A percentile compares a stretch with the other conserved stretches of the same genome.
Evolutionary conservation across 2,329 filamentous ascomycete genomes (phyloP).

Genomic region (Rosellinia necatrix): DNA sequence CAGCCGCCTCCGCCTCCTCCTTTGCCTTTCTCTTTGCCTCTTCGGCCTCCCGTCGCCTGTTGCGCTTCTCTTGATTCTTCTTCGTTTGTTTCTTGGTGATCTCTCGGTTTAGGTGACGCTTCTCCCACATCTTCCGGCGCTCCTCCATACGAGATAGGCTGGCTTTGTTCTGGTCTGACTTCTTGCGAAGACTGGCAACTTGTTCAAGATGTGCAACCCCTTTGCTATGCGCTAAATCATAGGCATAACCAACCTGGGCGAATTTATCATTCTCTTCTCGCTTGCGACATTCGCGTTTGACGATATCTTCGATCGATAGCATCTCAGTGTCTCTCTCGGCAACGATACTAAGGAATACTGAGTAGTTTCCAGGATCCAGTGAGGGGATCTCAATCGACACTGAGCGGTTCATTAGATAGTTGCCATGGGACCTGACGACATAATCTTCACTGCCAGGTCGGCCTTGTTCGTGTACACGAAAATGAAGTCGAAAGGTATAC

Average conservation of each 20-base stretch:
- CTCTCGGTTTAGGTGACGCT: slow-evolving; percentile 47
- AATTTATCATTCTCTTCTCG: slow-evolving; percentile 62
- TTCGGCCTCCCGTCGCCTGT: slow-evolving; percentile 40
- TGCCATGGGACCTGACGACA: slow-evolving; percentile 62
- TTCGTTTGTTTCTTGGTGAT: slow-evolving; percentile 47
- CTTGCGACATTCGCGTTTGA: slow-evolving; percentile 54
- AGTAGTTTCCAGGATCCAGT: slow-evolving; percentile 61
- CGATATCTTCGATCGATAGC: slow-evolving; percentile 59
- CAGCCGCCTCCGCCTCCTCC: slow-evolving; percentile 35
- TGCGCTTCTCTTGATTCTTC: slow-evolving; percentile 46
- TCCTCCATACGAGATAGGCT: slow-evolving; percentile 51
- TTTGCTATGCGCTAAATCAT: slow-evolving; percentile 65
- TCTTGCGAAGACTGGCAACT: slow-evolving; percentile 54
- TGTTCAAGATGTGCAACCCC: slow-evolving; percentile 57
- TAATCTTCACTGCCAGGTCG: slow-evolving; percentile 60
- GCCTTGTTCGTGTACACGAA: slow-evolving; percentile 56
- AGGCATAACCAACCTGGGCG: slow-evolving; percentile 60
- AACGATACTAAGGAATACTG: slow-evolving; percentile 60
- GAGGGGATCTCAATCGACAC: slow-evolving; percentile 62
- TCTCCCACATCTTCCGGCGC: slow-evolving; percentile 55
- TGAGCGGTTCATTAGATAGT: slow-evolving; percentile 62
- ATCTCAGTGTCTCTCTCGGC: slow-evolving; percentile 51
- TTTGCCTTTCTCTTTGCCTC: slow-evolving; percentile 48
- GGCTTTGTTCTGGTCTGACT: slow-evolving; percentile 55
- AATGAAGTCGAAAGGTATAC: slow-evolving; percentile 57